Evolutionary conservation across 352 stramenopile genomes (phyloP).

Genomic region (Phytophthora quininea): DNA sequence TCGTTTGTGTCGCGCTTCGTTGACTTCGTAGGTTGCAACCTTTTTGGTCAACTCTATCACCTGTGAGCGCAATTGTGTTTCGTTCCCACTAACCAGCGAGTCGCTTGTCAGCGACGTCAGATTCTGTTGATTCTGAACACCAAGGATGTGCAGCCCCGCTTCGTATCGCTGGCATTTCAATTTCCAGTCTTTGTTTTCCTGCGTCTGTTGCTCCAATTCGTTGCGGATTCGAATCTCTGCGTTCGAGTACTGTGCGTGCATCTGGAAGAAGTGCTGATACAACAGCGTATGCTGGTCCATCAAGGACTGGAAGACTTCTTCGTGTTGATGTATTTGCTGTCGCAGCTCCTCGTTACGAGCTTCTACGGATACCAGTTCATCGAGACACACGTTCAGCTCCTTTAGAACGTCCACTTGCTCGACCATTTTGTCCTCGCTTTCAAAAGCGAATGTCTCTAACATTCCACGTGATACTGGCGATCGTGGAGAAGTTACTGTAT

Average conservation of each 20-base stretch:
- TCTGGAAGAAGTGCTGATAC: constrained; percentile 76
- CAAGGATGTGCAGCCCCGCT: constrained; percentile 52
- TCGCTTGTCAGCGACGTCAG: neutral
- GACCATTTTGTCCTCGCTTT: constrained; percentile 62
- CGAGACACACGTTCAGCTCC: constrained; percentile 71
- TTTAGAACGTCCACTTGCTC: constrained; percentile 65
- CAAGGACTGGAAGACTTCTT: constrained; percentile 57
- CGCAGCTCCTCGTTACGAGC: constrained; percentile 56
- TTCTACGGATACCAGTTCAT: constrained; percentile 60
- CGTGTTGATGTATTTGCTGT: constrained; percentile 49
- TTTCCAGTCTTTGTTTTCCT: constrained; percentile 49
- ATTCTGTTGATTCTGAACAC: constrained; percentile 31
- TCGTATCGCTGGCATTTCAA: constrained; percentile 65
- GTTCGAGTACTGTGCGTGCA: constrained; percentile 52
- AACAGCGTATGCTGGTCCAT: constrained; percentile 79
- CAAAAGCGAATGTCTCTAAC: constrained; percentile 46
- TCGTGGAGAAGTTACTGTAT: constrained; percentile 2
- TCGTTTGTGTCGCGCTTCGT: constrained; percentile 76
- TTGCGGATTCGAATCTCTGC: constrained; percentile 42
- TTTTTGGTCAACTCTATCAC: constrained; percentile 78
- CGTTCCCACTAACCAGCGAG: constrained; percentile 32
- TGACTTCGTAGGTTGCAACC: constrained; percentile 82
- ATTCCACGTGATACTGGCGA: constrained; percentile 2
- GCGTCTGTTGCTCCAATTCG: constrained; percentile 45
- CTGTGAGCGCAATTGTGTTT: constrained; percentile 50